phyloP scores from a whole-genome alignment of 2,329 filamentous ascomycete species.

The Tolypocladium sp. region DNA sequence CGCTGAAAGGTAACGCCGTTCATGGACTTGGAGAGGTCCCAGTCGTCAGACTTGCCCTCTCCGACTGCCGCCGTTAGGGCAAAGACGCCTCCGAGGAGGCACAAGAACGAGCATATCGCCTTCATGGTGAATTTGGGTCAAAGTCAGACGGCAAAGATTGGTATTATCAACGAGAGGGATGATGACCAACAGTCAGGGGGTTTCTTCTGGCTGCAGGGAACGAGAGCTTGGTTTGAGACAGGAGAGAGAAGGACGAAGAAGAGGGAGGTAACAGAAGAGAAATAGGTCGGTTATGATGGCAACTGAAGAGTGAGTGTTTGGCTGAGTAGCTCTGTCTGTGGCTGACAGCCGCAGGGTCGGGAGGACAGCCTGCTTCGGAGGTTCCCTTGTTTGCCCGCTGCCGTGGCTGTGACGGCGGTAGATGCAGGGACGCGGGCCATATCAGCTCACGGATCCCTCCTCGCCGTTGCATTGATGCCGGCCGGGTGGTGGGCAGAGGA shows the following conservation, averaged over 20 bases:
- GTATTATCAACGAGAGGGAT: neutral
- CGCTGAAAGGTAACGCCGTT: constrained; percentile 28
- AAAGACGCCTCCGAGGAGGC: constrained; percentile 4
- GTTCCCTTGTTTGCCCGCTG: neutral
- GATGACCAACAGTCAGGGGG: neutral
- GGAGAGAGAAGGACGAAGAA: neutral
- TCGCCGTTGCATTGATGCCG: neutral
- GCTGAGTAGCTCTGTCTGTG: neutral
- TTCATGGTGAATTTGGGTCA: neutral
- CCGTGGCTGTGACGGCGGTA: neutral
- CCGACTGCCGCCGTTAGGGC: constrained; percentile 1
- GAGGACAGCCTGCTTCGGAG: neutral
- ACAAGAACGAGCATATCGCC: neutral
- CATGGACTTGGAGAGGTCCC: constrained; percentile 25
- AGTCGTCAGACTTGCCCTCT: constrained; percentile 6
- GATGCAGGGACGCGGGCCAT: neutral
- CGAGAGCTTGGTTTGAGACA: neutral
- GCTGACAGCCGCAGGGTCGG: neutral
- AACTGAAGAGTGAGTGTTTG: neutral
- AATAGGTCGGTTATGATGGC: neutral
- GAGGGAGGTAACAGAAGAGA: neutral
- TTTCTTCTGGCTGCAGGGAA: neutral
- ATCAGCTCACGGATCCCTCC: neutral
- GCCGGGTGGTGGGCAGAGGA: neutral
- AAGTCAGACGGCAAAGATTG: no score